Base-by-base conservation (phyloP, 1,284 basidiomycete species). In the Quambalaria eucalypti region DNA sequence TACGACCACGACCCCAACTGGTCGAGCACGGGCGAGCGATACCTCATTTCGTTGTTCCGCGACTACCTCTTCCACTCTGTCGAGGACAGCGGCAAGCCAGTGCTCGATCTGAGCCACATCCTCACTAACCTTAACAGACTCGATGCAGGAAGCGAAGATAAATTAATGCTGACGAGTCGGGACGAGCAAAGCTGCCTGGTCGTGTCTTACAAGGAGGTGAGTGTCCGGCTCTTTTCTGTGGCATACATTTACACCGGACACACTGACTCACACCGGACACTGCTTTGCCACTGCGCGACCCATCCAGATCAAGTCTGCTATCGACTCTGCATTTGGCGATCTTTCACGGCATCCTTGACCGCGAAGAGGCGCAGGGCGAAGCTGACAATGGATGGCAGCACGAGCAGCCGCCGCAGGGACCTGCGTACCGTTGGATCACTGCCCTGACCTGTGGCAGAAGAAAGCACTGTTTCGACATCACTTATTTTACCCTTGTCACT, bases 21-120 rank as follows among this genome's bases (percentile, higher is more conserved):
- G 93, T 91, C 91, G 7, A 95, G 98, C 76, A 96, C 93, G 1
- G 95, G 95, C 12, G 95, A 99, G 73, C 82, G 92, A 56, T 98
- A 99, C 76, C 90, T 98, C 69, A 83, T 98, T 80, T 96, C 95
- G 80, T 83, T 99, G 50, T 98, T 99, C 82, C 83, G 95, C 28
- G 95, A 99, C 78, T 92, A 90, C 71, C 91, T 98, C 42, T 99
- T 99, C 79, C 95, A 99, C 76, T 89, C 93, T 69, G 86, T 95
- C 42, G 90, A 95, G 65, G 88, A 91, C 69, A 46, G 42, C 42
- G 42, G 42, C 21, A 85, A 87, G 56, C 92, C 95, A 0, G 84
- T 96, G 10, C 81, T 97, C 52, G 92, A 95, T 73, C 78, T 75
- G 48, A 69, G 64, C 48, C 70, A 75, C 56, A 64, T 74, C 33